A percentile compares a stretch with the other conserved stretches of the same genome.
Evolutionary conservation across 2,329 filamentous ascomycete genomes (phyloP).

Genomic region (Pseudonectria buxi): DNA sequence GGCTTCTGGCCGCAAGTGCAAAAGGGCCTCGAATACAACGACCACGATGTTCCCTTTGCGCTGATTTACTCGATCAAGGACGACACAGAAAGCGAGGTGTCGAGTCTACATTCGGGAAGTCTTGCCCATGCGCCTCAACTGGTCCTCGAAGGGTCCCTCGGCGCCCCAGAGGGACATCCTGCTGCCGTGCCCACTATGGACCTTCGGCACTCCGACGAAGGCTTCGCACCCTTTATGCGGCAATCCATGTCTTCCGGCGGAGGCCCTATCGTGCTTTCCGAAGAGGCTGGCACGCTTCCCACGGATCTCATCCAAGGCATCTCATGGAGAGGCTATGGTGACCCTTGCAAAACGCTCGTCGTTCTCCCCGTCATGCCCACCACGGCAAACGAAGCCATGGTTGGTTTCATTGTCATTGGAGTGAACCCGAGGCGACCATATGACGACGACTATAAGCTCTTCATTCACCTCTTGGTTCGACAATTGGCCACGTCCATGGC

Average conservation of each 20-base stretch:
- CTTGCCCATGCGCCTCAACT: constrained; percentile 55
- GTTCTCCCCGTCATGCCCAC: constrained; percentile 75
- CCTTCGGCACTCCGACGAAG: constrained; percentile 60
- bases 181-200: constrained; percentile 59
- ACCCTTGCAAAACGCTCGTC: constrained; percentile 63
- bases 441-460: constrained; percentile 73
- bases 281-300: constrained; percentile 61
- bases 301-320: constrained; percentile 58
- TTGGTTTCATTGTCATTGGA: constrained; percentile 74
- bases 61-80: constrained; percentile 71
- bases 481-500: constrained; percentile 75
- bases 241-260: constrained; percentile 63
- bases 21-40: constrained; percentile 64
- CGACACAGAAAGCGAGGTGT: constrained; percentile 63
- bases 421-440: constrained; percentile 73
- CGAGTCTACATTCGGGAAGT: constrained; percentile 64
- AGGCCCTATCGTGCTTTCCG: constrained; percentile 59
- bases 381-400: constrained; percentile 59
- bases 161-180: constrained; percentile 58
- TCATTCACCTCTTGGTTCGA: constrained; percentile 65
- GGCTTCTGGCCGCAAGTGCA: constrained; percentile 68
- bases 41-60: constrained; percentile 68
- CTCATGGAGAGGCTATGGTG: constrained; percentile 63
- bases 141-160: constrained; percentile 64
- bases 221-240: constrained; percentile 69